Conservation (phyloP, 371 early-diverging fungal genomes). For the Coemansia sp. region DNA sequence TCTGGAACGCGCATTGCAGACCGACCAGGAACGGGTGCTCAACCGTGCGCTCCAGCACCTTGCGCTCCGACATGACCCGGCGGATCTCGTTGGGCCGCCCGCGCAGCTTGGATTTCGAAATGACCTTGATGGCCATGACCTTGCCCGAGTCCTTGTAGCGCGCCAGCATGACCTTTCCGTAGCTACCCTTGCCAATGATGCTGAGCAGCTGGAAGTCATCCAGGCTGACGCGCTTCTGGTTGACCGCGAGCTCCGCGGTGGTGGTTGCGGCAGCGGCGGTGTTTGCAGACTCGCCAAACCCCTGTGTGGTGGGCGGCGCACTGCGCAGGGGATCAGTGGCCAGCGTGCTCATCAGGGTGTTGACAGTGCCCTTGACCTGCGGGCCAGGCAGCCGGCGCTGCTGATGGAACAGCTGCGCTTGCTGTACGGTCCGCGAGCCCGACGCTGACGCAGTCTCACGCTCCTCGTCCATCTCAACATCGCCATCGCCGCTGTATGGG, state of each 20-base stretch:
- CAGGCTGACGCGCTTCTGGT: conserved; percentile 22
- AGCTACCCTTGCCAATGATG: conserved; percentile 95
- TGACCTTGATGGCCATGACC: conserved; percentile 94
- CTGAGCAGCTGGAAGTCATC: conserved; percentile 58
- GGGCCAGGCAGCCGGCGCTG: conserved; percentile 24
- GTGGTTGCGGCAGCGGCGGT: not conserved
- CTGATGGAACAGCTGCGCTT: conserved; percentile 39
- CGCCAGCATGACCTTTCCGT: conserved; percentile 96
- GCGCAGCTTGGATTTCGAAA: conserved; percentile 75
- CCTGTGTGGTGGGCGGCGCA: conserved; percentile 12
- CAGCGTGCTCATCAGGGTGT: conserved; percentile 43
- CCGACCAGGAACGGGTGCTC: conserved; percentile 94
- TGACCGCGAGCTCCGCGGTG: not conserved
- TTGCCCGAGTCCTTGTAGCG: conserved; percentile 79
- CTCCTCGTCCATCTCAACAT: conserved; percentile 15
- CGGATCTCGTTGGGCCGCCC: conserved; percentile 49
- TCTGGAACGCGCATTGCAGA: conserved; percentile 89
- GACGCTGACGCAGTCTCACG: not conserved
- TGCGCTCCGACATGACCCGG: conserved; percentile 52
- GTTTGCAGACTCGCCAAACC: conserved; percentile 1
- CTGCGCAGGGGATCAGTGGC: conserved; percentile 28
- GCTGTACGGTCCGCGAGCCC: conserved; percentile 11
- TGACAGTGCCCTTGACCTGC: conserved; percentile 34
- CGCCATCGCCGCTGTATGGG: not conserved
- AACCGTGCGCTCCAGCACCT: conserved; percentile 52